phyloP scores from a whole-genome alignment of 176 grass and related monocot genomes.

The Carex littledalei region DNA sequence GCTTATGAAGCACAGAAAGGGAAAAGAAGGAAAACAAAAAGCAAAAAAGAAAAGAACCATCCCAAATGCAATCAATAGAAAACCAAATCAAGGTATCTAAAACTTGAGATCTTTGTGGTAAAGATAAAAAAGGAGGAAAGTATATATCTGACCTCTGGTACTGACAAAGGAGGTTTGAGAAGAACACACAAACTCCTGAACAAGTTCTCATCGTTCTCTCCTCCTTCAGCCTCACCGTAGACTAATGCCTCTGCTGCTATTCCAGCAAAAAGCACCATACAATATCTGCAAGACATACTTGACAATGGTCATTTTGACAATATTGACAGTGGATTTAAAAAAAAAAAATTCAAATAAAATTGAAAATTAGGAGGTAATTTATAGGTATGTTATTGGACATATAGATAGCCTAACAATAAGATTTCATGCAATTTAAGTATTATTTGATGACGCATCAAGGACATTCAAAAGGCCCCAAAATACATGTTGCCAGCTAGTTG shows the following conservation, averaged over 20 bases:
- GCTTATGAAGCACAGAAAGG: background rate
- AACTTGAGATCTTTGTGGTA: background rate
- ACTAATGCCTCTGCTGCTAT: slow-evolving; percentile 87
- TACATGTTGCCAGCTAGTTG: background rate
- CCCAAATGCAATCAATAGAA: background rate
- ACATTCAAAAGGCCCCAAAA: background rate
- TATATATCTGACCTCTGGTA: slow-evolving; percentile 46
- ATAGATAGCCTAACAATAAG: background rate
- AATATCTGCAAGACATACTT: slow-evolving; percentile 48
- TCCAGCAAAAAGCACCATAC: slow-evolving; percentile 91
- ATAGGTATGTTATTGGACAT: too few species aligned
- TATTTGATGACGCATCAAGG: background rate
- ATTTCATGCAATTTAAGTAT: background rate
- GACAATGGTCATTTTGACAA: too few species aligned
- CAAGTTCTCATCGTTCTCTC: slow-evolving; percentile 94
- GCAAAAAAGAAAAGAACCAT: background rate
- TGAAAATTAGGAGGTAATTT: too few species aligned
- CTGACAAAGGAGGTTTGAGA: slow-evolving; percentile 58
- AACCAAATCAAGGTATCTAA: background rate
- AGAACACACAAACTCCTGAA: slow-evolving; percentile 80
- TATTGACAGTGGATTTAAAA: too few species aligned
- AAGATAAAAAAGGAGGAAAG: background rate
- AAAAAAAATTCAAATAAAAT: too few species aligned
- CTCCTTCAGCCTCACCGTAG: slow-evolving; percentile 89
- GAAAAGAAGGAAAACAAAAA: too few species aligned